Base-by-base conservation (phyloP, 805 yeast species). In the Metschnikowia lunata region DNA sequence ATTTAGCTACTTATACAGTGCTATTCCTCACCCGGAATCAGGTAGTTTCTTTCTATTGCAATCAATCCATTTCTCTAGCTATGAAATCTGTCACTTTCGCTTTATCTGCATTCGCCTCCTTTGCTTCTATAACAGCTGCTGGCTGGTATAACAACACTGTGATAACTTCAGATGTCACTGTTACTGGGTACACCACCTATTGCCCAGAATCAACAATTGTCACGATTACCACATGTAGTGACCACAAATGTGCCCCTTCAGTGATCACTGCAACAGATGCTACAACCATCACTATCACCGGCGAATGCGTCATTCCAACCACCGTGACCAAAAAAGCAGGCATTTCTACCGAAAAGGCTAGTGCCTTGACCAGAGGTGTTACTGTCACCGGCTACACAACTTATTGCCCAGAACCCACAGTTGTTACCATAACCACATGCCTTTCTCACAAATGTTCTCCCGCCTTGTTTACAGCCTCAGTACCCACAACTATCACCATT, bases 141-240 rank as follows among this genome's bases (percentile, higher is more conserved):
- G 54, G 54, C 10, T 29, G 31, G 31, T 29, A 10, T 10, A 43
- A 43, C 37, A 40, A 60, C 31, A 41, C 53, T 30, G 60, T 63
- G 34, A 50, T 61, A 48, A 60, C 66, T 46, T 49, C 58, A 26
- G 50, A 52, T 23, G 40, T 52, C 28, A 65, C 67, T 30, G 60
- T 60, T 41, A 67, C 72, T 45, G 67, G 54, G 46, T 67, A 54
- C 61, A 55, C 61, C 51, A 67, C 71, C 49, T 66, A 61, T 63
- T 67, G 72, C 52, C 71, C 72, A 46, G 54, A 47, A 32, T 45
- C 63, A 30, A 67, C 72, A 44, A 59, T 62, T 35, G 37, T 67
- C 36, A 61, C 65, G 45, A 46, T 67, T 43, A 65, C 66, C 47
- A 64, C 63, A 34, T 67, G 72, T 54, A 32, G 46, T 15, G 54